Evolutionary conservation across 176 grass and related monocot genomes (phyloP).

Genomic region (Avena atlantica): DNA sequence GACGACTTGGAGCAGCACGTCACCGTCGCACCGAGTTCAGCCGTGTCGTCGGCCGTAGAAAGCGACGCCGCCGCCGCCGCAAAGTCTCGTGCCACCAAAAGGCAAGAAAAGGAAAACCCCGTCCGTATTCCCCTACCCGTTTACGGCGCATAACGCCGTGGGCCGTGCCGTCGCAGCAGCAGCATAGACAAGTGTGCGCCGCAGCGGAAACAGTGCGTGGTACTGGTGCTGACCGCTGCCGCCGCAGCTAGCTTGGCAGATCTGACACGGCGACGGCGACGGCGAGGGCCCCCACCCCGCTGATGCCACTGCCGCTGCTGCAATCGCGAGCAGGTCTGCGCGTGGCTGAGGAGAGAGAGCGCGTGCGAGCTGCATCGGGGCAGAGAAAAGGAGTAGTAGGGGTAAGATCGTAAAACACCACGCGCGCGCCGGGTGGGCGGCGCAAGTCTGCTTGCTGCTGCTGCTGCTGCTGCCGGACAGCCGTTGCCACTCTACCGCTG

Average conservation of each 20-base stretch:
- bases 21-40: too few relatives aligned
- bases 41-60: too few relatives aligned
- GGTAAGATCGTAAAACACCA: slow-evolving; percentile 16
- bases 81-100: too few relatives aligned
- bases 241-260: slow-evolving; percentile 13
- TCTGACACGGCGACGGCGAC: slow-evolving; percentile 16
- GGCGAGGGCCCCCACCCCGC: too few relatives aligned
- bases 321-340: slow-evolving; percentile 1
- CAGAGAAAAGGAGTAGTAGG: slow-evolving; percentile 8
- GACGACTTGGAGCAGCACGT: too few relatives aligned
- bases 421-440: not conserved
- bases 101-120: too few relatives aligned
- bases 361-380: not conserved
- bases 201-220: not conserved
- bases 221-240: not conserved
- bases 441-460: not conserved
- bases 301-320: not conserved
- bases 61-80: too few relatives aligned
- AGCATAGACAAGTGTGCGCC: not conserved
- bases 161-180: not conserved
- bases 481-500: slow-evolving; percentile 5
- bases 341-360: slow-evolving; percentile 34
- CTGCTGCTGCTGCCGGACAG: slow-evolving; percentile 24
- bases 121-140: too few relatives aligned
- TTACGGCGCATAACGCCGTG: too few relatives aligned